Evolutionary conservation across 257 asterid genomes (phyloP), one percentile per base, ranked within the genome.

Genomic region (Coffea eugenioides): DNA sequence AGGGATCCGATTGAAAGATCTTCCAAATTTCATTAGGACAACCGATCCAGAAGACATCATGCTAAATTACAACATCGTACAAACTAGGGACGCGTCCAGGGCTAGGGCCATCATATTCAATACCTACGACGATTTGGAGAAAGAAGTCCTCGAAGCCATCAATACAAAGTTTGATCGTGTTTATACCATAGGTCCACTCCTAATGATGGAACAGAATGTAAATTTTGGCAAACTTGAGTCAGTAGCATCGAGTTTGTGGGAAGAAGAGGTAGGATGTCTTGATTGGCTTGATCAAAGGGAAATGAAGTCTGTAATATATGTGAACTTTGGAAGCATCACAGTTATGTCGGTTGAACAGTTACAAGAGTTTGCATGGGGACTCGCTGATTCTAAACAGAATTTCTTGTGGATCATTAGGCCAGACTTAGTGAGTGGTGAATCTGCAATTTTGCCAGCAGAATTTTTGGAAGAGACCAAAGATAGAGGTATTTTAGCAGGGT

Each of bases 361-460:
- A 49, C 79, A 82, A 16, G 97, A 92, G 67, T 89, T 92, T 79
- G 97, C 97, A 12, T 90, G 92, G 91, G 97, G 95, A 0, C 85
- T 92, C 0, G 97, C 95, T 14, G 86, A 82, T 68, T 87, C 92
- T 69, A 25, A 76, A 21, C 88, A 86, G 0, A 7, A 74, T 68
- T 89, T 92, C n/a, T 12, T 92, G 59, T 92, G 97, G 97, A 82
- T 90, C 52, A 81, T 90, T 43, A 79, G 95, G 80, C 90, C 95
- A 4, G 97, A 92, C 73, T 20, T 90, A 83, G 91, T 92, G 9
- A 81, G 74, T 5, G 92, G 91, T 6, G 89, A 87, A 0, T 57
- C 84, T 3, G 89, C 92, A 2, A 46, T 84, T 25, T 21, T 91
- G 68, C 89, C 92, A 0, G 82, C 80, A 77, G 93, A 85, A 78